phyloP scores from a whole-genome alignment of 305 asterid genomes.

The Plantago coronopus region DNA sequence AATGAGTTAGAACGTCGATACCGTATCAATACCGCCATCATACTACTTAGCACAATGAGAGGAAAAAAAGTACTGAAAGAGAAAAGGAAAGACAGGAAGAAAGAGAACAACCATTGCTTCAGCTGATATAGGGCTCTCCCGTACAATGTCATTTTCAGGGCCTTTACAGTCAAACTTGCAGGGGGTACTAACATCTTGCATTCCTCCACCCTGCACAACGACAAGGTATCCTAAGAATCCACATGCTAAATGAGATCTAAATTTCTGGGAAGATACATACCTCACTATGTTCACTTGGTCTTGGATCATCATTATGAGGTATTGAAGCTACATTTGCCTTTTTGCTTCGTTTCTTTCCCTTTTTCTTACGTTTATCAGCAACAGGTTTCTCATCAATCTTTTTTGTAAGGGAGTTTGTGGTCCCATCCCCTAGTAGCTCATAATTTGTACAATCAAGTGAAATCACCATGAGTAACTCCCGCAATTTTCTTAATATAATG shows the following conservation, averaged over 20 bases:
- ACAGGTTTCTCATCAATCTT: conserved; percentile 58
- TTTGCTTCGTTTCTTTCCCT: conserved; percentile 64
- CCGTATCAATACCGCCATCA: conserved; percentile 21
- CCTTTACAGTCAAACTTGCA: conserved; percentile 32
- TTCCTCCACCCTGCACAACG: conserved; percentile 51
- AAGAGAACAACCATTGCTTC: conserved; percentile 62
- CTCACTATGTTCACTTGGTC: conserved; percentile 41
- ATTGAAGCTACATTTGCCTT: conserved; percentile 52
- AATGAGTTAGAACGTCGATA: conserved; percentile 53
- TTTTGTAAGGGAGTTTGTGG: conserved; percentile 33
- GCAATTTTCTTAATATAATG: conserved; percentile 61
- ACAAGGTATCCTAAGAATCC: conserved; percentile 21
- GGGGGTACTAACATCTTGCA: conserved; percentile 38
- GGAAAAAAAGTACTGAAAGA: too few species aligned
- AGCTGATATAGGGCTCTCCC: conserved; percentile 38
- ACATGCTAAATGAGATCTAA: conserved; percentile 17
- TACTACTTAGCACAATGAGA: too few species aligned
- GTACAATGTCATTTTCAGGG: conserved; percentile 41
- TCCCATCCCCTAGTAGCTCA: conserved; percentile 81
- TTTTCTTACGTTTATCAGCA: conserved; percentile 63
- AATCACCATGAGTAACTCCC: conserved; percentile 74
- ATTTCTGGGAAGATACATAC: conserved; percentile 36
- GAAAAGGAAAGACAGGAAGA: conserved; percentile 31
- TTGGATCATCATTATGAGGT: conserved; percentile 42
- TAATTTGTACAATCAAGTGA: conserved; percentile 88